Conservation (phyloP, 2,329 filamentous ascomycete species). For the Aspergillus thermomutatus region DNA sequence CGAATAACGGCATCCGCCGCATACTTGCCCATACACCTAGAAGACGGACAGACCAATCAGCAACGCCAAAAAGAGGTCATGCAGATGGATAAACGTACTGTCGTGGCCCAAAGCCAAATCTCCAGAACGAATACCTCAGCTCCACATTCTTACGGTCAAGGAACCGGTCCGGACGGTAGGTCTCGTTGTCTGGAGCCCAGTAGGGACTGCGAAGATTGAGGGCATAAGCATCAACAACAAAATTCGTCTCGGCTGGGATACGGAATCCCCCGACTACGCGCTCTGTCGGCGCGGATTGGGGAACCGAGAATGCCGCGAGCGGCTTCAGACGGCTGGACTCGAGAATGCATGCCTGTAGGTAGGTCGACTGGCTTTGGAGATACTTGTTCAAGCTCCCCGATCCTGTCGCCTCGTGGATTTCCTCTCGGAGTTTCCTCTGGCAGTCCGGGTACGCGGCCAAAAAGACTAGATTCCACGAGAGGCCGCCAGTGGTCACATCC, state of each 20-base stretch:
- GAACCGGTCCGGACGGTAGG: conserved; percentile 40
- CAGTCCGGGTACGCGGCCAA: conserved; percentile 35
- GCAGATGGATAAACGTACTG: conserved; percentile 11
- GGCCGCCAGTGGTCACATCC: conserved; percentile 44
- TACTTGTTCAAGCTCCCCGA: conserved; percentile 13
- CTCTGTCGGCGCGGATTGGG: conserved; percentile 37
- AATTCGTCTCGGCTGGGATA: conserved; percentile 38
- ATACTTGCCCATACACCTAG: conserved; percentile 41
- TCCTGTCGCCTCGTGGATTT: neutral
- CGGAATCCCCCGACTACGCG: conserved; percentile 33
- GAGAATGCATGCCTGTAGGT: conserved; percentile 34
- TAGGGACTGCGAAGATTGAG: conserved; percentile 33
- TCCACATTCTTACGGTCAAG: neutral
- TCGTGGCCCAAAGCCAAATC: conserved; percentile 46
- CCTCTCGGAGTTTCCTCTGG: conserved; percentile 27
- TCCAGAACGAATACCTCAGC: conserved; percentile 35
- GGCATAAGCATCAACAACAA: conserved; percentile 44
- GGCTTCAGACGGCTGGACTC: conserved; percentile 42
- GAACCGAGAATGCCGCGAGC: conserved; percentile 40
- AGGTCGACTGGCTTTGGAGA: conserved; percentile 20
- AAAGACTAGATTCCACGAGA: conserved; percentile 45
- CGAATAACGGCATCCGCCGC: conserved; percentile 38
- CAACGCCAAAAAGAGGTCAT: too few species aligned
- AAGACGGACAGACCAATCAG: too few species aligned
- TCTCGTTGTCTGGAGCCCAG: conserved; percentile 20